A percentile compares a stretch with the other conserved stretches of the same genome.
phyloP scores from a whole-genome alignment of 169 alveolate species.

The Ichthyophthirius multifiliis region DNA sequence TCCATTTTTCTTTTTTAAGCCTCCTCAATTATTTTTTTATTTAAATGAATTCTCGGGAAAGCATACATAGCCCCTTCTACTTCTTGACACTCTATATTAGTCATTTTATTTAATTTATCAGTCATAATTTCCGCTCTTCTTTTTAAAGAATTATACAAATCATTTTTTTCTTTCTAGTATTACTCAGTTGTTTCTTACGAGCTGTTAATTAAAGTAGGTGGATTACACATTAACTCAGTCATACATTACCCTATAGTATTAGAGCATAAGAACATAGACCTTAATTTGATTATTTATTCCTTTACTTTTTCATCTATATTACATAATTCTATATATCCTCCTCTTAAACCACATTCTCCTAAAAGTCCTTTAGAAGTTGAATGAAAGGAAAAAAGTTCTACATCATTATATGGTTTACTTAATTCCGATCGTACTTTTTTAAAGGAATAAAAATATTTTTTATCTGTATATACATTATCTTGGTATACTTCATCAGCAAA shows the following conservation, averaged over 20 bases:
- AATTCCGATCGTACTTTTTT: conserved; percentile 60
- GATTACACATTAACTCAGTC: conserved; percentile 64
- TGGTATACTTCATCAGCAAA: conserved; percentile 92
- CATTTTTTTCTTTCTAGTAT: conserved; percentile 58
- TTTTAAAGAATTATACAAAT: conserved; percentile 58
- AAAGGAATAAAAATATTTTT: conserved; percentile 64
- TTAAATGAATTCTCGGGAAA: conserved; percentile 65
- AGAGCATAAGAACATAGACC: conserved; percentile 77
- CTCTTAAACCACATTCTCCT: conserved; percentile 91
- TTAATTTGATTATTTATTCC: conserved; percentile 77
- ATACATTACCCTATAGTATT: conserved; percentile 81
- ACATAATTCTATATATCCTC: conserved; percentile 78
- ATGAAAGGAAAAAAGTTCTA: conserved; percentile 78
- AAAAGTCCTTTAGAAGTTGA: conserved; percentile 83
- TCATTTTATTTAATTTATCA: conserved; percentile 57
- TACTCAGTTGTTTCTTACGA: conserved; percentile 50
- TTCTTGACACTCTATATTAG: conserved; percentile 60
- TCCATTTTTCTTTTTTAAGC: conserved; percentile 53
- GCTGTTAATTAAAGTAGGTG: conserved; percentile 67
- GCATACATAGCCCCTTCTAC: conserved; percentile 90
- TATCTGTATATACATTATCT: conserved; percentile 74
- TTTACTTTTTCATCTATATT: conserved; percentile 67
- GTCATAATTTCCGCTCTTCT: conserved; percentile 62
- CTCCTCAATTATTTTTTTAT: conserved; percentile 47
- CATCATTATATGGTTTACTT: conserved; percentile 33